Evolutionary conservation across 345 rosid species (phyloP).

Genomic region (Nasturtium officinale): DNA sequence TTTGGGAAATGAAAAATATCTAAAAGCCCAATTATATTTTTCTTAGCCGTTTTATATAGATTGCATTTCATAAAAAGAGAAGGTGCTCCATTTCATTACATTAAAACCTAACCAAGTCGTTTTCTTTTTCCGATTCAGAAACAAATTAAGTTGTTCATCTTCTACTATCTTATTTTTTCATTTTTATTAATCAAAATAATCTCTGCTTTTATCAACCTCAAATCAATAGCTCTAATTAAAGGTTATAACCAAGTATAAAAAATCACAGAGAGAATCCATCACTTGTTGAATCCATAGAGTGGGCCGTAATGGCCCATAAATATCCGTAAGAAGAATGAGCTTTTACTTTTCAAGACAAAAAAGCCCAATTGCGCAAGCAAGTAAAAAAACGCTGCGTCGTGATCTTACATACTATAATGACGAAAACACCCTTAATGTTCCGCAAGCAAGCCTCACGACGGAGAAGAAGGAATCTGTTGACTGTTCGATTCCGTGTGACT

Average conservation of each 20-base stretch:
- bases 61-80: no score
- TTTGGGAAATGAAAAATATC: not conserved
- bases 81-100: not conserved
- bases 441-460: not conserved
- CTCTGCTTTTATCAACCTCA: not conserved
- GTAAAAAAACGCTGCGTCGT: not conserved
- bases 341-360: not conserved
- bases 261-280: no score
- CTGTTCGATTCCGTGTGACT: not conserved
- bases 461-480: not conserved
- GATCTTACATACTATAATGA: not conserved
- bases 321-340: not conserved
- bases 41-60: no score
- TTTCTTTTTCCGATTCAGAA: no score
- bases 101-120: not conserved
- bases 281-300: not conserved
- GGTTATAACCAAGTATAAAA: no score
- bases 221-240: no score
- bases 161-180: no score
- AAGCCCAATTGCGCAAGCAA: slow-evolving; percentile 15
- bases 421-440: slow-evolving; percentile 4
- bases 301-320: not conserved
- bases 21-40: not conserved
- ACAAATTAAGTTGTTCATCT: no score
- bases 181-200: no score